These are phyloP conservation scores for Polytrichum formosum DNA, from an alignment of 225 moss, liverwort and hornwort species.

Conservation along the genomic window DNA sequence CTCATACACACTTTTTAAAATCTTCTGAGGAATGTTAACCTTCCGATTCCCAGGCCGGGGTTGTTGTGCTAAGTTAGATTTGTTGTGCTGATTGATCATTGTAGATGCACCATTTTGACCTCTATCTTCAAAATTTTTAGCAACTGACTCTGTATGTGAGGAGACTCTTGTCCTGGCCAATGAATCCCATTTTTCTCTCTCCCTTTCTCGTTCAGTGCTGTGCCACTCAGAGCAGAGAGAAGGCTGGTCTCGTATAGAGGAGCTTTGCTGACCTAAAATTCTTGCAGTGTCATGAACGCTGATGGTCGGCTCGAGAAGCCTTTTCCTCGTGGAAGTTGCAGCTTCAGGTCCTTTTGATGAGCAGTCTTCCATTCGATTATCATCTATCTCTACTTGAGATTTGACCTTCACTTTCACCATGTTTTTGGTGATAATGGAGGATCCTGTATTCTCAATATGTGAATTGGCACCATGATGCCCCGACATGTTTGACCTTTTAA, in stretches of 20 bases:
- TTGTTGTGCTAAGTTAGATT: background rate
- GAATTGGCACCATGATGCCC: too few species aligned
- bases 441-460: background rate
- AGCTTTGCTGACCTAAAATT: background rate
- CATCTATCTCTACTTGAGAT: background rate
- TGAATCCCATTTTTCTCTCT: background rate
- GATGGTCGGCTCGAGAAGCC: background rate
- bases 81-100: background rate
- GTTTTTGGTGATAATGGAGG: background rate
- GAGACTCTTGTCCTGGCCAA: background rate
- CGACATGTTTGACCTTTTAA: background rate
- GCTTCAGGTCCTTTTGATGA: background rate
- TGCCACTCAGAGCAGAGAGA: background rate
- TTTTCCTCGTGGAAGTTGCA: background rate
- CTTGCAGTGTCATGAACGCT: background rate
- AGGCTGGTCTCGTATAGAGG: background rate
- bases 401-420: background rate
- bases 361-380: background rate
- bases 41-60: background rate
- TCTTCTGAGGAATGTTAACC: background rate
- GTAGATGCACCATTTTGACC: background rate
- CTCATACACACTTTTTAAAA: slow-evolving; percentile 31
- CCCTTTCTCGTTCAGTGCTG: background rate
- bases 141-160: background rate
- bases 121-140: background rate